Conservation (phyloP, 257 asterid genomes). For the Apocynum venetum region DNA sequence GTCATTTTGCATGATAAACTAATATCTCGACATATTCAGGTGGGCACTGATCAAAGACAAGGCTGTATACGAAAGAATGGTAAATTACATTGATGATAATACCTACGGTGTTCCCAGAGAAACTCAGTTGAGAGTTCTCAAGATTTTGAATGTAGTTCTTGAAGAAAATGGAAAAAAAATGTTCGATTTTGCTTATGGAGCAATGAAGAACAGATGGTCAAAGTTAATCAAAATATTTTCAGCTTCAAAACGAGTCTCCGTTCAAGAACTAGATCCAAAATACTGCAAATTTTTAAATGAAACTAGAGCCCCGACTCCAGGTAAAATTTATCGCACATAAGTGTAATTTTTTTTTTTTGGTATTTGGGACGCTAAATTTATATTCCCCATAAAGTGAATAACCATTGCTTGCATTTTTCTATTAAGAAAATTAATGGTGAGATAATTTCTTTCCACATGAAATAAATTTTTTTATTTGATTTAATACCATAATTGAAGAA, state of each 20-base stretch:
- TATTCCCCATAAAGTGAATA: too few relatives aligned
- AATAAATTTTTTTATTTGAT: too few relatives aligned
- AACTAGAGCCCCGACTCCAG: constrained; percentile 19
- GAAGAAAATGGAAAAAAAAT: constrained; percentile 6
- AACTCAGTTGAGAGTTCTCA: constrained; percentile 24
- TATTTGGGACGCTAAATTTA: too few relatives aligned
- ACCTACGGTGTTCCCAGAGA: constrained; percentile 16
- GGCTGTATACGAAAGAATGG: constrained; percentile 7
- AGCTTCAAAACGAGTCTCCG: constrained; percentile 17
- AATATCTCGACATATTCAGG: too few relatives aligned
- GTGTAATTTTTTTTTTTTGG: too few relatives aligned
- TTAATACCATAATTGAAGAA: too few relatives aligned
- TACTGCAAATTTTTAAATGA: constrained; percentile 11
- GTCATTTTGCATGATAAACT: too few relatives aligned
- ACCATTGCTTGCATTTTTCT: too few relatives aligned
- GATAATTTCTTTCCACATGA: too few relatives aligned
- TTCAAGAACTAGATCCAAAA: constrained; percentile 17
- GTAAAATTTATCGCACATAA: too few relatives aligned
- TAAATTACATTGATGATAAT: constrained; percentile 3
- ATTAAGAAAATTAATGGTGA: too few relatives aligned
- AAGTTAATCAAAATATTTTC: constrained; percentile 12
- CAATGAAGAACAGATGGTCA: constrained; percentile 17
- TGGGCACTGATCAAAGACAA: constrained; percentile 23
- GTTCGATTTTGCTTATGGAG: constrained; percentile 17
- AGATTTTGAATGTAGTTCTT: constrained; percentile 14